Evolutionary conservation across 2,329 filamentous ascomycete species (phyloP), one percentile per base, ranked within the genome.

Genomic region (Beauveria australis): DNA sequence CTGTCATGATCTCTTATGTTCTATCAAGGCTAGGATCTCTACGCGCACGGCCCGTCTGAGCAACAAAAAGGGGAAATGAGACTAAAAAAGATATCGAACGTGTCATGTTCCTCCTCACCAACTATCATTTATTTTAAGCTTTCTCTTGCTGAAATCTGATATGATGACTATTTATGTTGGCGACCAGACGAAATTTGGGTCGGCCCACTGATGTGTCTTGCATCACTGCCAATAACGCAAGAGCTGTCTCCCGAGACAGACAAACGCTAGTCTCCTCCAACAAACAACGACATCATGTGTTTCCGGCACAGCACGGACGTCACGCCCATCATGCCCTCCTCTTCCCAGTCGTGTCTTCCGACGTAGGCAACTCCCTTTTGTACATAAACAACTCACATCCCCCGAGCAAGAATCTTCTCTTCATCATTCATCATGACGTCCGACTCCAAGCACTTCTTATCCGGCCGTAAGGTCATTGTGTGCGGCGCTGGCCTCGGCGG

Each of bases 401-500:
- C n/a, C 10, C 22, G 3, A 5, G 24, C 28, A 22, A 14, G 5
- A 12, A 19, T n/a, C 40, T 26, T 6, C 10, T 8, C 30, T 49
- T 28, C 51, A 41, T 24, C 40, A 5, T 37, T 37, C 40, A 28
- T n/a, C 44, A 61, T 61, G 60, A 30, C 60, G 33, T 6, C 44
- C 41, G 53, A 52, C 40, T 41, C 24, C 22, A 19, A 7, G 24
- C 64, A 63, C 30, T 65, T 69, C 53, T 66, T 74, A 48, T 66
- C 68, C 7, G 68, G 69, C 22, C 75, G 75, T 65, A 72, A 67
- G 48, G 74, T 76, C 52, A 66, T 76, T 19, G 66, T 77, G 41
- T 67, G 72, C 26, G 75, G 75, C 33, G 72, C 69, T 26, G 76
- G 75, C 22, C 71, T 76, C n/a, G 71, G 71, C 22, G 73, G 76